These are phyloP conservation scores for Geosmithia putterillii DNA, from an alignment of 2,329 filamentous ascomycete genomes.

Conservation along the genomic window DNA sequence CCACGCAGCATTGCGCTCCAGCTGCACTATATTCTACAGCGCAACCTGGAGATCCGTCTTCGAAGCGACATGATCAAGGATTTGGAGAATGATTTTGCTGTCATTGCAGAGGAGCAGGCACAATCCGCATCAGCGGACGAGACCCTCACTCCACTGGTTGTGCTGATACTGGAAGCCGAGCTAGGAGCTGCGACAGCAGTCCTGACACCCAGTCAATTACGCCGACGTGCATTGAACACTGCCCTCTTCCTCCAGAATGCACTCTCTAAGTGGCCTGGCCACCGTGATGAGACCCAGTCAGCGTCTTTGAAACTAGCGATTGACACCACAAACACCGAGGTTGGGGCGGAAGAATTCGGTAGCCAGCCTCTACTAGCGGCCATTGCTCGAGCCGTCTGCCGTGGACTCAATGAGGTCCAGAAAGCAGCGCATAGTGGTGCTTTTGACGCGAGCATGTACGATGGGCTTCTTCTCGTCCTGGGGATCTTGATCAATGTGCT, in stretches of 20 bases:
- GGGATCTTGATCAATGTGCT: conserved; percentile 81
- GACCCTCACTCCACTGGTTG: conserved; percentile 29
- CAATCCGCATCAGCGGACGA: conserved; percentile 2
- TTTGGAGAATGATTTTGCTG: conserved; percentile 12
- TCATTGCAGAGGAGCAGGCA: conserved; percentile 8
- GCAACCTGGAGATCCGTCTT: conserved; percentile 10
- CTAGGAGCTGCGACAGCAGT: conserved; percentile 8
- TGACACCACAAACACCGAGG: conserved; percentile 76
- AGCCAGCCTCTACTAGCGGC: conserved; percentile 39
- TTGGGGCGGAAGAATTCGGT: conserved; percentile 58
- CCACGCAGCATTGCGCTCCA: conserved; percentile 53
- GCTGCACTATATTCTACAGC: conserved; percentile 36
- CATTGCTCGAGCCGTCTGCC: conserved; percentile 37
- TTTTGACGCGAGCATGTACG: conserved; percentile 41
- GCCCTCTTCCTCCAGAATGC: conserved; percentile 15
- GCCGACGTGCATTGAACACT: conserved; percentile 13
- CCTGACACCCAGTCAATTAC: not conserved
- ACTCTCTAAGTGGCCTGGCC: conserved; percentile 16
- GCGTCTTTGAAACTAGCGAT: conserved; percentile 49
- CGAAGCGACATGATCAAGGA: conserved; percentile 16
- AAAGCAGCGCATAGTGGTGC: conserved; percentile 33
- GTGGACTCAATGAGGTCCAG: conserved; percentile 34
- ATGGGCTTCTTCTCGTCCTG: conserved; percentile 64
- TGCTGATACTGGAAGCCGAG: conserved; percentile 23
- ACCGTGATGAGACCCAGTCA: conserved; percentile 13